Evolutionary conservation across 169 alveolate genomes (phyloP), one percentile per base, ranked within the genome.

Genomic region (Plasmodium gallinaceum): DNA sequence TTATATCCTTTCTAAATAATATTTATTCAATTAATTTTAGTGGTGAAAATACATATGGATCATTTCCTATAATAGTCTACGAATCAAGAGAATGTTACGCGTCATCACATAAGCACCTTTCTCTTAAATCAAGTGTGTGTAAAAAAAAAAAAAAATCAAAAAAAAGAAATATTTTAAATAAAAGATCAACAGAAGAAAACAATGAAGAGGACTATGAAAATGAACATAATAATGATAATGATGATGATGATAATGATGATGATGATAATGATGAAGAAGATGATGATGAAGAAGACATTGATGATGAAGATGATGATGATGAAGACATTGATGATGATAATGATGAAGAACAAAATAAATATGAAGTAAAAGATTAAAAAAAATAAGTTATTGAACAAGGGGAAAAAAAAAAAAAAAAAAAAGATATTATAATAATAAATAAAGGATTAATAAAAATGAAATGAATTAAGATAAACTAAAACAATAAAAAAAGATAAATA

Each of bases 71-170:
- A 2, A 54, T 78, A 18, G 69, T 78, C 20, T 65, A 78, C 43
- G 89, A 78, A 26, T 78, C 89, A 18, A 78, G 39, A 58, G 89
- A 78, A 58, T 78, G 89, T 48, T 78, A 78, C 22, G 70, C 75
- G 1, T 24, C 65, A 52, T 78, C 89, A 2, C 69, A 78, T 65
- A 78, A 52, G n/a, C 76, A 78, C 22, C 57, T 78, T 37, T 54
- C 78, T 26, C 51, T 78, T 8, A 78, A 78, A 16, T 57, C 61
- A 37, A n/a, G 46, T 1, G 70, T 51, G 16, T 9, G 32, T 69
- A 78, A 48, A 48, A 48, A 46, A 26, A 48, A 70, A 52, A 52
- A n/a, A 45, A 57, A 57, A 16, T 64, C 26, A 12, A 16, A 58
- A 39, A 62, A 61, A 43, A 60, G n/a, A 10, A 68, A 62, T 57